Evolutionary conservation across 192 early-diverging fungal genomes (phyloP).

Genomic region (Linnemannia elongata): DNA sequence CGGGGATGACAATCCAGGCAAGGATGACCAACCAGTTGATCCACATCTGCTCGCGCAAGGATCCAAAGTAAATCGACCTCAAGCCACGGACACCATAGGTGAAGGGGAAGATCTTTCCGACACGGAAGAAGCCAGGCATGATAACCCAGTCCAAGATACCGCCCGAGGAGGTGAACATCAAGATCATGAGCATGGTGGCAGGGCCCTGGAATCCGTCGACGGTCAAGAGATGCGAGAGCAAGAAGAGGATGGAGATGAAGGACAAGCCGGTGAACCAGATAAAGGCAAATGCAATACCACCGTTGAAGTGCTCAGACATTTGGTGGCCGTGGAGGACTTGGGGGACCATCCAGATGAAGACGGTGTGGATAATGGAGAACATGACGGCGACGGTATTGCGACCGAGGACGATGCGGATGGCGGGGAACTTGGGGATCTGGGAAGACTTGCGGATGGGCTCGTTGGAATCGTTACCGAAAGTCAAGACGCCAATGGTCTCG

Average conservation of each 20-base stretch:
- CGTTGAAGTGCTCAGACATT: constrained; percentile 46
- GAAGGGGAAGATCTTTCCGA: constrained; percentile 49
- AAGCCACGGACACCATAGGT: constrained; percentile 36
- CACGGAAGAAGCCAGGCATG: constrained; percentile 55
- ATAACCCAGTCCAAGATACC: constrained; percentile 47
- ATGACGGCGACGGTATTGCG: constrained; percentile 31
- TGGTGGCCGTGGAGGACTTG: constrained; percentile 46
- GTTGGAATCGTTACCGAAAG: constrained; percentile 19
- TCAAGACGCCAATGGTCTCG: constrained; percentile 53
- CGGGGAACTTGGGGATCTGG: constrained; percentile 50
- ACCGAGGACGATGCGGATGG: constrained; percentile 46
- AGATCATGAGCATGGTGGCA: constrained; percentile 49
- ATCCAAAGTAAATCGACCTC: constrained; percentile 47
- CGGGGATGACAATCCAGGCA: constrained; percentile 43
- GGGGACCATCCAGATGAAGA: constrained; percentile 56
- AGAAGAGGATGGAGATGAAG: constrained; percentile 43
- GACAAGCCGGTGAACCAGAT: constrained; percentile 51
- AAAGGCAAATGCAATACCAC: constrained; percentile 45
- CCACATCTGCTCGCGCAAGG: constrained; percentile 40
- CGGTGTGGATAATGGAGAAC: constrained; percentile 43
- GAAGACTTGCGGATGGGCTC: constrained; percentile 8
- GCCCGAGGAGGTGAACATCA: constrained; percentile 51
- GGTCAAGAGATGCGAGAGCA: constrained; percentile 37
- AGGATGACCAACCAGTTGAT: constrained; percentile 53
- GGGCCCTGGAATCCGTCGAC: constrained; percentile 53